These are phyloP conservation scores for Maudiozyma humilis DNA, from an alignment of 1,139 yeast genomes.

Conservation along the genomic window DNA sequence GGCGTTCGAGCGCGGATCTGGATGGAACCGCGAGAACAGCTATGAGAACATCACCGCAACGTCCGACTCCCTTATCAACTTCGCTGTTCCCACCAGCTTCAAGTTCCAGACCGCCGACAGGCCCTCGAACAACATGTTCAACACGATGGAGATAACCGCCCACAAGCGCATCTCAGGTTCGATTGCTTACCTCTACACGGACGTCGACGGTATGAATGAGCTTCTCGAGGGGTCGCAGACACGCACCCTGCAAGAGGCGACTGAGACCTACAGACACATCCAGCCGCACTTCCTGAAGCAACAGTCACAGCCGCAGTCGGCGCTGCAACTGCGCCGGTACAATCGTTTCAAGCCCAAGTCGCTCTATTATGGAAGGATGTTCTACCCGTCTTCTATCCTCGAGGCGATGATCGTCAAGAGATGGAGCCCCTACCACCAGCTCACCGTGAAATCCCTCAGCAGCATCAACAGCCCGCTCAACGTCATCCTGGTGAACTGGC, in stretches of 20 bases:
- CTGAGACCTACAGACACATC: slow-evolving; percentile 66
- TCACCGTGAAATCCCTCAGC: slow-evolving; percentile 67
- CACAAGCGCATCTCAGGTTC: slow-evolving; percentile 71
- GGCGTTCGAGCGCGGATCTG: slow-evolving; percentile 59
- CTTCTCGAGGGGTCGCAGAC: slow-evolving; percentile 43
- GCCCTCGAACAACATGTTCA: slow-evolving; percentile 63
- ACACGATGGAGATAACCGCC: slow-evolving; percentile 66
- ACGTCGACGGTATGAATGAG: slow-evolving; percentile 45
- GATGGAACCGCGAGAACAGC: slow-evolving; percentile 72
- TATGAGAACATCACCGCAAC: slow-evolving; percentile 68
- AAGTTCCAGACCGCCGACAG: slow-evolving; percentile 64
- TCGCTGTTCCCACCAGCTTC: slow-evolving; percentile 62
- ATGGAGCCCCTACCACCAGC: slow-evolving; percentile 45
- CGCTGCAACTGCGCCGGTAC: too few relatives aligned
- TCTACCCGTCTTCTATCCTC: slow-evolving; percentile 76
- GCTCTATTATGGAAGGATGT: slow-evolving; percentile 73
- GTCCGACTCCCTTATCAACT: slow-evolving; percentile 59
- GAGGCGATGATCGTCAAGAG: slow-evolving; percentile 83
- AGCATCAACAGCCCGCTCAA: slow-evolving; percentile 49
- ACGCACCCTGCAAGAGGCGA: slow-evolving; percentile 58
- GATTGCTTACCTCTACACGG: slow-evolving; percentile 67
- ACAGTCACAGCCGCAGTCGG: not conserved
- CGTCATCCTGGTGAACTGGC: slow-evolving; percentile 62
- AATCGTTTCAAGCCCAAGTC: slow-evolving; percentile 16
- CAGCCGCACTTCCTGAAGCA: slow-evolving; percentile 35